Percentiles rank a stretch among this genome's conserved stretches.
Conservation (phyloP, 2,329 filamentous ascomycete species). For the Grosmannia serpens region DNA sequence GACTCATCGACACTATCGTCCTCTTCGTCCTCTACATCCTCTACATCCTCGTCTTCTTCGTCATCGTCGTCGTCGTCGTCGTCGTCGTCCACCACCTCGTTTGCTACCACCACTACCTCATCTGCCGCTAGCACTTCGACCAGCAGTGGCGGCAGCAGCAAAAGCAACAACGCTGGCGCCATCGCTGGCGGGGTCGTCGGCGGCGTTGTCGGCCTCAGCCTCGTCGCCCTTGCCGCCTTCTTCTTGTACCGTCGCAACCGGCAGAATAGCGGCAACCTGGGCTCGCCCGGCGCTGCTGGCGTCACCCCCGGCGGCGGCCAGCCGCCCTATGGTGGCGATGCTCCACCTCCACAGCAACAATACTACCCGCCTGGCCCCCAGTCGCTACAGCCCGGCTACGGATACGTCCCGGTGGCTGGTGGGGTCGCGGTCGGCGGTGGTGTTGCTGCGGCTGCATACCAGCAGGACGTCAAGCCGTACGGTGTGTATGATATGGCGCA, state of each 20-base stretch:
- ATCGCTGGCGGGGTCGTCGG: constrained; percentile 20
- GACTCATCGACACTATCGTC: background rate
- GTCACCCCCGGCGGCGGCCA: background rate
- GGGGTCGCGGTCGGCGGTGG: background rate
- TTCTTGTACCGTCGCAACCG: constrained; percentile 16
- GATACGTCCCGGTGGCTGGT: background rate
- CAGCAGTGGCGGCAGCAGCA: background rate
- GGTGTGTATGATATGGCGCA: background rate
- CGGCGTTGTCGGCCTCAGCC: constrained; percentile 19
- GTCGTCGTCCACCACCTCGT: background rate
- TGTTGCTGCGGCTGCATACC: background rate
- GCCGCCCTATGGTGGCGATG: background rate
- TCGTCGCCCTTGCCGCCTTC: constrained; percentile 18
- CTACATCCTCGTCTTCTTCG: background rate
- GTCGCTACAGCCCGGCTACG: background rate
- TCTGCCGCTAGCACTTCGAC: background rate
- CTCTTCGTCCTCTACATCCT: background rate
- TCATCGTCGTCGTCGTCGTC: background rate
- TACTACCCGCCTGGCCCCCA: constrained; percentile 4
- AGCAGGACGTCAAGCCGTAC: background rate
- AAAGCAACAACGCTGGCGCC: constrained; percentile 13
- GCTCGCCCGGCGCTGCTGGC: background rate
- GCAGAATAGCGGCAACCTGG: constrained; percentile 3
- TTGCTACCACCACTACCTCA: background rate
- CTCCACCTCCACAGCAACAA: constrained; percentile 1